Evolutionary conservation across 169 alveolate genomes (phyloP), one percentile per base, ranked within the genome.

Genomic region (Babesia divergens): DNA sequence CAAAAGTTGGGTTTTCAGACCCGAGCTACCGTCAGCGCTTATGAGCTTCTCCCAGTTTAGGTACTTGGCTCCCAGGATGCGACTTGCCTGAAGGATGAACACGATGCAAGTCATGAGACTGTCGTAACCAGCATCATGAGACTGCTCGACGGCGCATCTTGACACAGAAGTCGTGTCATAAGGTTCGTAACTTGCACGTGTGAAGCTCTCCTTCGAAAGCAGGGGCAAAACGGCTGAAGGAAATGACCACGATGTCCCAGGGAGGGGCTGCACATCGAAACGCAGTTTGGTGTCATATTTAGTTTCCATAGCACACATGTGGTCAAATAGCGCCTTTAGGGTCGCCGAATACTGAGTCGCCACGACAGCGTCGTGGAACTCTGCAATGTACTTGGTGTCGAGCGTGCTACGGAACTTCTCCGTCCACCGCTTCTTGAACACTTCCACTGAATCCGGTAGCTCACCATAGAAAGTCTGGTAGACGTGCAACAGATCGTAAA

Each of bases 101-200:
- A 91, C 91, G 42, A 91, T 32, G 47, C 92, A 69, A 22, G 96
- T 92, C 94, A 92, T 84, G 70, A 92, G 72, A 47, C 94, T 89
- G 65, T 92, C 96, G 64, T 87, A 92, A 22, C 96, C 95, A 0
- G 95, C 95, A 44, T 91, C 93, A 53, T 90, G 95, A 8, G 69
- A 37, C 44, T 59, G 64, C 16, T 34, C 49, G n/a, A 18, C 43
- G 16, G 38, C 26, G 22, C 66, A 28, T 42, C 37, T 34, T 24
- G 18, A 18, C n/a, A n/a, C 28, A 29, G 68, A 66, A 54, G 5
- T 29, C 14, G 28, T 46, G 55, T 26, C 13, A 28, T 24, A 66
- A 20, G 8, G 18, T 20, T 20, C 59, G 40, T 18, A 40, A 56
- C 35, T 9, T 7, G n/a, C n/a, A 8, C 7, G 9, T 20, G 43